Conservation (phyloP, 2,329 filamentous ascomycete species). For the Pestalotiopsis sp. region DNA sequence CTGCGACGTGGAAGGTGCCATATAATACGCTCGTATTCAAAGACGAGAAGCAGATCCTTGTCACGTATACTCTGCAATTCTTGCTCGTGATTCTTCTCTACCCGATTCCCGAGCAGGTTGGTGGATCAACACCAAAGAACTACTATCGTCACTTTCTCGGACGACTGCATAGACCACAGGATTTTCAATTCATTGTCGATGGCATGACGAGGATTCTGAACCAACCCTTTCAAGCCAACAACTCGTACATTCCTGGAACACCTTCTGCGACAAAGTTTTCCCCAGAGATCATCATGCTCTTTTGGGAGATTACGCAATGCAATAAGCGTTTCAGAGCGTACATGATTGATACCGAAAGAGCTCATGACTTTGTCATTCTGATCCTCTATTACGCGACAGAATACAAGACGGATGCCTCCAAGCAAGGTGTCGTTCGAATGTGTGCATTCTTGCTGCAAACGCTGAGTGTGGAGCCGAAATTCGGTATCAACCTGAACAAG, state of each 20-base stretch:
- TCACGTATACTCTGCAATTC: slow-evolving; percentile 89
- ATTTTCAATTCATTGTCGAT: slow-evolving; percentile 96
- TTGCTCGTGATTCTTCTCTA: slow-evolving; percentile 86
- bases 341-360: slow-evolving; percentile 92
- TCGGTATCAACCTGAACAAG: slow-evolving; percentile 88
- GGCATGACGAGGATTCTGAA: slow-evolving; percentile 92
- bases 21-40: slow-evolving; percentile 93
- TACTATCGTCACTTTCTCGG: slow-evolving; percentile 92
- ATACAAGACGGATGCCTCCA: slow-evolving; percentile 81
- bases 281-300: slow-evolving; percentile 94
- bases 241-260: slow-evolving; percentile 84
- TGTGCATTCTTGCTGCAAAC: slow-evolving; percentile 97
- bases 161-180: slow-evolving; percentile 86
- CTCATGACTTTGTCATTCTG: slow-evolving; percentile 89
- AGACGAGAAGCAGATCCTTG: slow-evolving; percentile 85
- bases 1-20: slow-evolving; percentile 88
- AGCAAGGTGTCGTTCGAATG: slow-evolving; percentile 93
- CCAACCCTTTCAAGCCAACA: slow-evolving; percentile 86
- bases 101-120: slow-evolving; percentile 78
- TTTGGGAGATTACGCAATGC: slow-evolving; percentile 96
- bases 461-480: slow-evolving; percentile 87
- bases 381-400: slow-evolving; percentile 92
- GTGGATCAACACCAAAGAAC: slow-evolving; percentile 74
- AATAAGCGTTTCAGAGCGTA: slow-evolving; percentile 97
- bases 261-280: slow-evolving; percentile 83